phyloP scores from a whole-genome alignment of 2,329 filamentous ascomycete species.

The Nemania sp. region DNA sequence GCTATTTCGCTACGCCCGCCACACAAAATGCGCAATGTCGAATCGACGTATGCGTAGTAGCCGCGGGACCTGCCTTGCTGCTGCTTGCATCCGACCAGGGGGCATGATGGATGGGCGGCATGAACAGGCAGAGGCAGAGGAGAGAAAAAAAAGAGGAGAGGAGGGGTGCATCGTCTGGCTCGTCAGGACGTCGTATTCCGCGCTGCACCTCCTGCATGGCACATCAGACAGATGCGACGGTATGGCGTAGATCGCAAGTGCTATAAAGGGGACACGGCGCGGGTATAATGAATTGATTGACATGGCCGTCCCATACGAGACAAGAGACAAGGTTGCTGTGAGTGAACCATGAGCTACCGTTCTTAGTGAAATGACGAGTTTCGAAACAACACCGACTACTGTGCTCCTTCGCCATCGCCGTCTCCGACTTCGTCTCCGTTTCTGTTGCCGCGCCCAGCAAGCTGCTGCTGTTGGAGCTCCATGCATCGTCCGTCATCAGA shows the following conservation, averaged over 20 bases:
- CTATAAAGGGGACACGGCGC: neutral
- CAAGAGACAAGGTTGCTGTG: too few relatives aligned
- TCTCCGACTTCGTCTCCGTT: too few relatives aligned
- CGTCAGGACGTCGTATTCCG: conserved; percentile 24
- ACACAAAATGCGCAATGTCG: conserved; percentile 8
- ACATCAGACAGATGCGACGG: conserved; percentile 19
- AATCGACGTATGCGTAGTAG: conserved; percentile 12
- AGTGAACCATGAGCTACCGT: too few relatives aligned
- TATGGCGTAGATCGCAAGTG: conserved; percentile 18
- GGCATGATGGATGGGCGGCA: conserved; percentile 16
- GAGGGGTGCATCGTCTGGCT: conserved; percentile 16
- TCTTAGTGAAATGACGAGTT: conserved; percentile 3
- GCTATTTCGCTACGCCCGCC: conserved; percentile 9
- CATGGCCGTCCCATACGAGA: too few relatives aligned
- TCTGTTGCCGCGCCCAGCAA: neutral
- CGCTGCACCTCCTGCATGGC: conserved; percentile 21
- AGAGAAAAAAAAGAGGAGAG: too few relatives aligned
- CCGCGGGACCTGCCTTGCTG: conserved; percentile 18
- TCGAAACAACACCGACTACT: conserved; percentile 3
- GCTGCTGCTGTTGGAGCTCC: conserved; percentile 5
- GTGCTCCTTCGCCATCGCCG: conserved; percentile 23
- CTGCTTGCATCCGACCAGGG: too few relatives aligned
- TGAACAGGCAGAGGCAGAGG: conserved; percentile 20
- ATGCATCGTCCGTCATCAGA: conserved; percentile 11
- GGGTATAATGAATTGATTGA: too few relatives aligned